Evolutionary conservation across 495 filamentous ascomycete genomes (phyloP).

Genomic region (Rhizodiscina lignyota): DNA sequence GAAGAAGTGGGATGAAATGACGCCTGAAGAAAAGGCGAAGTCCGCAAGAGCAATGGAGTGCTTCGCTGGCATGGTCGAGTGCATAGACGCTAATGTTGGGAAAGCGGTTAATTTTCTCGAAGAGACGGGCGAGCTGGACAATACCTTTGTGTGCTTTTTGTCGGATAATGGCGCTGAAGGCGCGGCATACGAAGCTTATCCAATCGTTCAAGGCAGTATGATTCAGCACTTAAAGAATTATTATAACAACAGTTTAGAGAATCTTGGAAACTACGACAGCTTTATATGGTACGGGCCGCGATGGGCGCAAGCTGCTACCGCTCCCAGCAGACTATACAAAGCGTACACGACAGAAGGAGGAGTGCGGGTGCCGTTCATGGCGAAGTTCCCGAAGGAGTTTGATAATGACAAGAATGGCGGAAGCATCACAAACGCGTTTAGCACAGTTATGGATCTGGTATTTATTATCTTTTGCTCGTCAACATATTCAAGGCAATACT

Average conservation of each 20-base stretch:
- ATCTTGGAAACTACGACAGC: slow-evolving; percentile 40
- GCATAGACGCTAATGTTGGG: slow-evolving; percentile 43
- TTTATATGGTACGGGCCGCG: slow-evolving; percentile 52
- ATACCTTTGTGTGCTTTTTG: slow-evolving; percentile 49
- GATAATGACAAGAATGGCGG: slow-evolving; percentile 3
- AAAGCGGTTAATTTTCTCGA: slow-evolving; percentile 38
- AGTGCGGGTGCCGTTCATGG: slow-evolving; percentile 40
- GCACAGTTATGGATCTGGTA: slow-evolving; percentile 47
- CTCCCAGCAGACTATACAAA: slow-evolving; percentile 44
- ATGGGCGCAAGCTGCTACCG: slow-evolving; percentile 48
- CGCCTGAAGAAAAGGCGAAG: slow-evolving; percentile 30
- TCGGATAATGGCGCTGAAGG: slow-evolving; percentile 51
- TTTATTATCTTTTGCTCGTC: slow-evolving; percentile 11
- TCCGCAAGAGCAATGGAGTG: slow-evolving; percentile 42
- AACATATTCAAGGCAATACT: neutral
- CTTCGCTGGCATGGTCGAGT: slow-evolving; percentile 48
- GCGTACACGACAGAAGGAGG: slow-evolving; percentile 47
- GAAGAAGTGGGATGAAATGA: slow-evolving; percentile 35
- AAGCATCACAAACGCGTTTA: slow-evolving; percentile 37
- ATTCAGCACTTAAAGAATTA: slow-evolving; percentile 39
- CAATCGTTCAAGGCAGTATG: slow-evolving; percentile 25
- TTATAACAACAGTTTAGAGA: slow-evolving; percentile 44
- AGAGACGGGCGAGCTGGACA: slow-evolving; percentile 40
- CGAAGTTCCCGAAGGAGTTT: slow-evolving; percentile 22
- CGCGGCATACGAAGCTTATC: slow-evolving; percentile 41